Evolutionary conservation across 192 early-diverging fungal species (phyloP).

Genomic region (Endogone sp.): DNA sequence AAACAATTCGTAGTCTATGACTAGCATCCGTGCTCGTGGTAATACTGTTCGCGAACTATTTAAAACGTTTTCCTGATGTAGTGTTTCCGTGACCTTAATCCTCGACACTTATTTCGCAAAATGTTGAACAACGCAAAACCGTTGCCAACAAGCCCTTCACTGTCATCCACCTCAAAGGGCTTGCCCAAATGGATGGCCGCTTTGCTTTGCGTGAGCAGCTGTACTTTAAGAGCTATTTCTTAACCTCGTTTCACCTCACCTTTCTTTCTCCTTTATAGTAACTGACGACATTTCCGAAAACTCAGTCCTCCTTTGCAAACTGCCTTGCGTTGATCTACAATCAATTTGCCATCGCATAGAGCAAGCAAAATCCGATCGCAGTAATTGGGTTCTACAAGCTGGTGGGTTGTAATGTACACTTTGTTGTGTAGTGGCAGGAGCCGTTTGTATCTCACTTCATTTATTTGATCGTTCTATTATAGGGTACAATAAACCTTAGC

Average conservation of each 20-base stretch:
- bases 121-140: too few relatives aligned
- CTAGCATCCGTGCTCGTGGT: too few relatives aligned
- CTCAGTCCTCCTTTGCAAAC: constrained; percentile 66
- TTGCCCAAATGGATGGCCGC: constrained; percentile 77
- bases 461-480: too few relatives aligned
- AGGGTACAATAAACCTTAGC: constrained; percentile 83
- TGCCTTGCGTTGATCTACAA: constrained; percentile 84
- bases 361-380: constrained; percentile 75
- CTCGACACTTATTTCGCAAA: too few relatives aligned
- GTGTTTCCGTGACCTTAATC: too few relatives aligned
- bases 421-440: too few relatives aligned
- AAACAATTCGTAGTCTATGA: too few relatives aligned
- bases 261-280: constrained; percentile 32
- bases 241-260: constrained; percentile 27
- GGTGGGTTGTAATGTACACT: too few relatives aligned
- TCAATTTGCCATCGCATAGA: constrained; percentile 87
- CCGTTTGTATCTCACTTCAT: too few relatives aligned
- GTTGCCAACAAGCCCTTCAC: constrained; percentile 51
- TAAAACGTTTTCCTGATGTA: too few relatives aligned
- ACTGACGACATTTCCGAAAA: constrained; percentile 7
- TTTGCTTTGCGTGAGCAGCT: constrained; percentile 63
- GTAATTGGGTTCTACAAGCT: constrained; percentile 80
- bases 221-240: not conserved
- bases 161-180: constrained; percentile 69
- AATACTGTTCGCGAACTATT: too few relatives aligned